Percentiles rank a stretch among this genome's conserved stretches.
phyloP scores from a whole-genome alignment of 75 land plant genomes.

The Cryptomeria japonica region DNA sequence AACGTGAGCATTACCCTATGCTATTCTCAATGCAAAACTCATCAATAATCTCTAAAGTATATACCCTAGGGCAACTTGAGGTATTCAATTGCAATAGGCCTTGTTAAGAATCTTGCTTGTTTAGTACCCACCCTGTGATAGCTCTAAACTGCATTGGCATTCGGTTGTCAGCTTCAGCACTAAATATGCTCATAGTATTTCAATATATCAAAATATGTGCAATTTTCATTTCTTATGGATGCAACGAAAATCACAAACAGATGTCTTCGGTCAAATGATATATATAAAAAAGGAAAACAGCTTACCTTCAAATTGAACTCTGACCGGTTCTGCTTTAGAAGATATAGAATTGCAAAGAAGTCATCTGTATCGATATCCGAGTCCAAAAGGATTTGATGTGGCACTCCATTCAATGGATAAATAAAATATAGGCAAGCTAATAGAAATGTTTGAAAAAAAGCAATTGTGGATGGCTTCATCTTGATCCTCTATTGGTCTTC shows the following conservation, averaged over 20 bases:
- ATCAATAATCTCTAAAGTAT: not conserved
- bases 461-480: not conserved
- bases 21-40: not conserved
- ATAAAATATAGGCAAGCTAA: conserved; percentile 6
- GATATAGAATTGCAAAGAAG: conserved; percentile 69
- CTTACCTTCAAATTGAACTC: conserved; percentile 67
- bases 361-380: conserved; percentile 86
- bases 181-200: not conserved
- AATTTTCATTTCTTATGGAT: not conserved
- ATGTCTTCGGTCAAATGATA: not conserved
- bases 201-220: not conserved
- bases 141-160: not conserved
- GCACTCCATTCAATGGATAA: conserved; percentile 18
- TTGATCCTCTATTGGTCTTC: not conserved
- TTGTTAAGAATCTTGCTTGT: not conserved
- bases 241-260: not conserved
- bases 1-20: not conserved
- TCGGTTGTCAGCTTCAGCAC: not conserved
- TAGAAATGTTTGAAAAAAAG: not conserved
- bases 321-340: conserved; percentile 71
- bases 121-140: not conserved
- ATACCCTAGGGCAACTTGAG: not conserved
- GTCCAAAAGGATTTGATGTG: conserved; percentile 65
- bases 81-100: not conserved
- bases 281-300: not conserved